Evolutionary conservation across 345 rosid species (phyloP).

Genomic region (Theobroma cacao): DNA sequence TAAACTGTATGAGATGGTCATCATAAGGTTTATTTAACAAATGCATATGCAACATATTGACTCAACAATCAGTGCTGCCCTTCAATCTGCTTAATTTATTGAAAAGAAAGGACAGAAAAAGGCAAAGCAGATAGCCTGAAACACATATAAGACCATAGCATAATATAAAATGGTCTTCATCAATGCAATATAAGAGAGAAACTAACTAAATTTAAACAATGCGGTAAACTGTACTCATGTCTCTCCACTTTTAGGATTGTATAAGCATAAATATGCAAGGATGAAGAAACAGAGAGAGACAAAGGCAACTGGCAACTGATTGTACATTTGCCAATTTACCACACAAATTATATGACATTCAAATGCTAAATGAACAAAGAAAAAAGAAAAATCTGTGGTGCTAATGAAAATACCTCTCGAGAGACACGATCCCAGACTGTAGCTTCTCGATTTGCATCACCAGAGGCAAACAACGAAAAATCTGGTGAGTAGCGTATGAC

Average conservation of each 20-base stretch:
- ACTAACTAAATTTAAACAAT: background rate
- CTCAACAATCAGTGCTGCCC: background rate
- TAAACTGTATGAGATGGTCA: background rate
- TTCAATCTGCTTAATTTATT: background rate
- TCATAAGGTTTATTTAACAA: background rate
- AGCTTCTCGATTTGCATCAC: slow-evolving; percentile 89
- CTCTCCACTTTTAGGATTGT: background rate
- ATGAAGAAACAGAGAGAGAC: background rate
- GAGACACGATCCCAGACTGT: slow-evolving; percentile 81
- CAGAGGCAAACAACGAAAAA: slow-evolving; percentile 89
- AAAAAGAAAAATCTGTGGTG: background rate
- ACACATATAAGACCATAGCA: too few species aligned
- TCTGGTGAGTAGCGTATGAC: slow-evolving; percentile 88
- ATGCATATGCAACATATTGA: background rate
- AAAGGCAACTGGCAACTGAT: background rate
- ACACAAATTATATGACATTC: background rate
- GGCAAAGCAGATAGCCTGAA: background rate
- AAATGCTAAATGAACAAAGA: background rate
- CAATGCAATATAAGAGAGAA: background rate
- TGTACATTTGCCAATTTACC: background rate
- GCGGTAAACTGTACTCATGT: background rate
- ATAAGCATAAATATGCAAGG: background rate
- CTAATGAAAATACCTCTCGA: slow-evolving; percentile 53
- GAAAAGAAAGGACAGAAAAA: background rate
- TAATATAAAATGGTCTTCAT: background rate